Percentiles rank a stretch among this genome's conserved stretches.
Evolutionary conservation across 75 land plant genomes (phyloP).

Genomic region (Selaginella moellendorffii): DNA sequence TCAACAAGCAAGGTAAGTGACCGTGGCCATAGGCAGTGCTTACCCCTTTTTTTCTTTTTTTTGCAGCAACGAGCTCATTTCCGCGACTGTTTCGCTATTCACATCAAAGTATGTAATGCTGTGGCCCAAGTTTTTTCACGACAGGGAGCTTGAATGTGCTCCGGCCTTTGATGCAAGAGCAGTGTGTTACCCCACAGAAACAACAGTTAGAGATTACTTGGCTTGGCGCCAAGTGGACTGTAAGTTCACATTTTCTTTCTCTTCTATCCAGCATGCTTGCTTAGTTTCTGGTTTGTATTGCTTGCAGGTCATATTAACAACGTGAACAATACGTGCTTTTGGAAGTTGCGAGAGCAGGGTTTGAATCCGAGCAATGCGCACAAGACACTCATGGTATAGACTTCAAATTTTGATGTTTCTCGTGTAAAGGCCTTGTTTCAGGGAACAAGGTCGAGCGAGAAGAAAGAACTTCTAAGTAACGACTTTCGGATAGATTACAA

Average conservation of each 20-base stretch:
- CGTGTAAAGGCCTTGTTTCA: background rate
- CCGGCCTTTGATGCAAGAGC: constrained; percentile 87
- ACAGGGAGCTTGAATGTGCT: constrained; percentile 49
- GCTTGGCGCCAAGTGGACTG: constrained; percentile 99
- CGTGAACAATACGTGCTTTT: constrained; percentile 92
- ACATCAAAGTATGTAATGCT: constrained; percentile 62
- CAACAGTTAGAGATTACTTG: constrained; percentile 61
- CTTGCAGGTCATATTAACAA: constrained; percentile 84
- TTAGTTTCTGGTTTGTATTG: constrained; percentile 50
- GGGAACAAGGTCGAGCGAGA: background rate
- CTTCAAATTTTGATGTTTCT: background rate
- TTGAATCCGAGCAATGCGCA: constrained; percentile 50
- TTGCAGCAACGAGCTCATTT: background rate
- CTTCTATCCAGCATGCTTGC: constrained; percentile 58
- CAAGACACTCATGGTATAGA: constrained; percentile 78
- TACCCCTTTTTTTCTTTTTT: no score
- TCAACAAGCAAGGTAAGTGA: background rate
- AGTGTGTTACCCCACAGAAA: constrained; percentile 58
- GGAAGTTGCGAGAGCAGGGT: constrained; percentile 65
- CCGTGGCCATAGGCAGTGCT: no score
- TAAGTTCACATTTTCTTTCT: constrained; percentile 44
- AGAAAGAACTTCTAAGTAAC: background rate
- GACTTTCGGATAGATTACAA: background rate
- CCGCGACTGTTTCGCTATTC: constrained; percentile 44
- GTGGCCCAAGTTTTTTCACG: constrained; percentile 69